Evolutionary conservation across 495 filamentous ascomycete genomes (phyloP).

Genomic region (Pseudotulostoma volvatum): DNA sequence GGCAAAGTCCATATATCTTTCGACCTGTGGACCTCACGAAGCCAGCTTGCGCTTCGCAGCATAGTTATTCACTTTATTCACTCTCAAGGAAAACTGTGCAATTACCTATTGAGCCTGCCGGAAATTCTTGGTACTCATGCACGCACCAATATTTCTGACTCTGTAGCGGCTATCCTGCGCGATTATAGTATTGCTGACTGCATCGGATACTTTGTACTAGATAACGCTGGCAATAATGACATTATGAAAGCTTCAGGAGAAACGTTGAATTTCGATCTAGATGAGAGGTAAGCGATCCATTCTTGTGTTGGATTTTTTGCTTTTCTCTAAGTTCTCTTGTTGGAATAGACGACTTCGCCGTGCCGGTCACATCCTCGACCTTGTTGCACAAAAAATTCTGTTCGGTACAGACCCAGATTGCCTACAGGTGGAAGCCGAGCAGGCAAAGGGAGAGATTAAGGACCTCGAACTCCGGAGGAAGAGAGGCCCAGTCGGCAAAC

Average conservation of each 20-base stretch:
- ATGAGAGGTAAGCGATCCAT: neutral
- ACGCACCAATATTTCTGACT: neutral
- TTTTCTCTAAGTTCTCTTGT: too few relatives aligned
- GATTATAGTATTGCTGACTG: neutral
- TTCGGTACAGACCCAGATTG: neutral
- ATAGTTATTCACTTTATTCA: neutral
- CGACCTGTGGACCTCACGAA: neutral
- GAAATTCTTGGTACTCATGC: neutral
- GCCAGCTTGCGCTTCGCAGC: neutral
- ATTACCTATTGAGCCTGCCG: neutral
- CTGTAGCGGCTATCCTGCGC: neutral
- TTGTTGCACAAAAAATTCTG: neutral
- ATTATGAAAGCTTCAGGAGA: neutral
- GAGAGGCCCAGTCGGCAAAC: neutral
- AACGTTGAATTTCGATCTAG: neutral
- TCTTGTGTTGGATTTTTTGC: neutral
- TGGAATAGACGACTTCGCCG: neutral
- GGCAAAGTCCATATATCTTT: neutral
- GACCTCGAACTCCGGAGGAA: neutral
- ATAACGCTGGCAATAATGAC: neutral
- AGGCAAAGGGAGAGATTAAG: neutral
- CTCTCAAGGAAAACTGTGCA: neutral
- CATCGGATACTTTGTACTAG: neutral
- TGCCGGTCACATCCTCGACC: neutral
- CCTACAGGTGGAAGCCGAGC: neutral